Evolutionary conservation across 2,329 filamentous ascomycete genomes (phyloP).

Genomic region (Aspergillus candidus): DNA sequence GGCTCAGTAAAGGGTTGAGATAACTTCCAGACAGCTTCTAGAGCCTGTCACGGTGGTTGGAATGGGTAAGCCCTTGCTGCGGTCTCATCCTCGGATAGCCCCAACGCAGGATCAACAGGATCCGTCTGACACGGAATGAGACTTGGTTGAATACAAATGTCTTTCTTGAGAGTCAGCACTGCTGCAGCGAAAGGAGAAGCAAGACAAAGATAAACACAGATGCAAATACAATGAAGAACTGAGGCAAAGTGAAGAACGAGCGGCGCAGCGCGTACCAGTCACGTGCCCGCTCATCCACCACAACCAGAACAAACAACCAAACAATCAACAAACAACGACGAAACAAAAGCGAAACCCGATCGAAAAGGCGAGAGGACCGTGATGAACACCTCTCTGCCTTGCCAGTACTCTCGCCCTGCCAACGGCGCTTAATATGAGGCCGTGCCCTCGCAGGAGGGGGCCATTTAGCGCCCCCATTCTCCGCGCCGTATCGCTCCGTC

Average conservation of each 20-base stretch:
- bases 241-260: too few relatives aligned
- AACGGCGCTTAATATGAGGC: conserved; percentile 24
- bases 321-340: too few relatives aligned
- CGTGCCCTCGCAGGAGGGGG: conserved; percentile 11
- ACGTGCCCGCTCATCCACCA: not conserved
- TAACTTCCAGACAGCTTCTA: too few relatives aligned
- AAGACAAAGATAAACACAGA: not conserved
- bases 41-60: too few relatives aligned
- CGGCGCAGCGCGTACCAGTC: conserved; percentile 1
- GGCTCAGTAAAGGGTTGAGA: not conserved
- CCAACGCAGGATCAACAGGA: too few relatives aligned
- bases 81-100: too few relatives aligned
- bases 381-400: not conserved
- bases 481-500: conserved; percentile 13
- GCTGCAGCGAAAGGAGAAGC: not conserved
- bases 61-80: too few relatives aligned
- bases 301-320: too few relatives aligned
- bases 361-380: not conserved
- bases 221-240: not conserved
- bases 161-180: too few relatives aligned
- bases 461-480: conserved; percentile 22
- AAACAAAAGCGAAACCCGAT: not conserved
- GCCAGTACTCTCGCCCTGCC: conserved; percentile 7
- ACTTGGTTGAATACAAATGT: too few relatives aligned
- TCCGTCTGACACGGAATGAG: too few relatives aligned